A percentile compares a stretch with the other conserved stretches of the same genome.
Conservation (phyloP, 345 rosid genomes). For the Linum trigynum region DNA sequence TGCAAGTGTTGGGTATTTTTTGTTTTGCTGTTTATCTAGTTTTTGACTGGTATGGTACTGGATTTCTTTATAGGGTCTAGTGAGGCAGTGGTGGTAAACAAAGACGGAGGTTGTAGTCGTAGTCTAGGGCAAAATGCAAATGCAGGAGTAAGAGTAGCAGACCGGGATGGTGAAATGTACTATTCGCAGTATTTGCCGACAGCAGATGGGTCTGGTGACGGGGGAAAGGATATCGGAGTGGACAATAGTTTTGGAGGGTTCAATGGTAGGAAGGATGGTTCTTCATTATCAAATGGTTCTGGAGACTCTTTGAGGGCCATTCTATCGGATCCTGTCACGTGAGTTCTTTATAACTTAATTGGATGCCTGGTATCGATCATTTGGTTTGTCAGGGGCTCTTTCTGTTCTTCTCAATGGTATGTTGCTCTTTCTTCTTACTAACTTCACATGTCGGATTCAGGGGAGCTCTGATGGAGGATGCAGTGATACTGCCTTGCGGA, state of each 20-base stretch:
- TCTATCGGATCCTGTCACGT: conserved; percentile 77
- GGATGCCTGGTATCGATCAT: conserved; percentile 1
- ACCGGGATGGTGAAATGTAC: conserved; percentile 44
- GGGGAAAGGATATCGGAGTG: conserved; percentile 44
- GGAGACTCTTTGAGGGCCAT: conserved; percentile 65
- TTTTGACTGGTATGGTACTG: not conserved
- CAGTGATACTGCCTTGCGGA: conserved; percentile 83
- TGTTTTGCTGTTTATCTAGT: not conserved
- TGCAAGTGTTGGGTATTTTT: conserved; percentile 6
- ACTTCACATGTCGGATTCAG: conserved; percentile 28
- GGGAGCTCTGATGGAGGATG: conserved; percentile 81
- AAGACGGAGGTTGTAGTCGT: conserved; percentile 31
- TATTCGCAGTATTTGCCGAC: conserved; percentile 40
- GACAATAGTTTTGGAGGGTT: conserved; percentile 46
- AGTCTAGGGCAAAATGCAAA: conserved; percentile 29
- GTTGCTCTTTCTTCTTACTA: conserved; percentile 6
- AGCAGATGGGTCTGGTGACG: conserved; percentile 36
- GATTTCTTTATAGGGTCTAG: conserved; percentile 16
- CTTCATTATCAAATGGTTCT: conserved; percentile 33
- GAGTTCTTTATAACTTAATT: conserved; percentile 21
- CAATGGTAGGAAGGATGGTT: conserved; percentile 61
- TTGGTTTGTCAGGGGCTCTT: not conserved
- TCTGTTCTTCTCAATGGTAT: not conserved
- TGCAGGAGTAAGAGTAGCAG: conserved; percentile 35
- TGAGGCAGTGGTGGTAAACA: conserved; percentile 34